Percentiles rank a stretch among this genome's conserved stretches.
These are phyloP conservation scores for Teratosphaeria epicoccoides DNA, from an alignment of 2,329 filamentous ascomycete genomes.

Conservation along the genomic window DNA sequence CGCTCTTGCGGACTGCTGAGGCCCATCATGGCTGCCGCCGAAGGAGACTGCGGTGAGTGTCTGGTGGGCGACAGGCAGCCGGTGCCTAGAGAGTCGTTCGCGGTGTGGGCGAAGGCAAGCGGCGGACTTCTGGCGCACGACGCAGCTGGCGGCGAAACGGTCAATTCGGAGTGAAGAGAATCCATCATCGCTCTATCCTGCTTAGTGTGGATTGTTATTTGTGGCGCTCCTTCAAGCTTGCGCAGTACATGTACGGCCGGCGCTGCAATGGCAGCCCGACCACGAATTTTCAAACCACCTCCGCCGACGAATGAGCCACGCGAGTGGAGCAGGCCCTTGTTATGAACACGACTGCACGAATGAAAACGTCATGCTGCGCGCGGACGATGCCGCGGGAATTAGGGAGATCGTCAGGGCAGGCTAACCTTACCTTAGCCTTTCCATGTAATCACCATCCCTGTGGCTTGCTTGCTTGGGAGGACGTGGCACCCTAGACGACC, in stretches of 20 bases:
- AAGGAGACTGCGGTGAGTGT: slow-evolving; percentile 4
- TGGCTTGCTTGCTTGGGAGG: background rate
- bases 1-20: slow-evolving; percentile 10
- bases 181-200: background rate
- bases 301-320: too few relatives aligned
- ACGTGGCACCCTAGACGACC: background rate
- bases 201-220: background rate
- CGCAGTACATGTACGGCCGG: too few relatives aligned
- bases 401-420: background rate
- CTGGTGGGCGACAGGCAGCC: slow-evolving; percentile 9
- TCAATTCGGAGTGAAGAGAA: background rate
- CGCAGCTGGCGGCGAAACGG: slow-evolving; percentile 1
- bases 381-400: background rate
- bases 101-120: slow-evolving; percentile 25
- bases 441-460: too few relatives aligned
- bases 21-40: slow-evolving; percentile 14
- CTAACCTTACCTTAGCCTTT: background rate
- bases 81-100: slow-evolving; percentile 25
- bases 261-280: background rate
- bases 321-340: background rate
- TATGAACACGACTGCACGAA: background rate
- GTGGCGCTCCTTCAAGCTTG: too few relatives aligned
- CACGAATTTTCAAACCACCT: too few relatives aligned
- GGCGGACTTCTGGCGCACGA: slow-evolving; percentile 17
- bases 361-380: background rate